These are phyloP conservation scores for Tolypocladium sp. DNA, from an alignment of 2,329 filamentous ascomycete species.

Conservation along the genomic window DNA sequence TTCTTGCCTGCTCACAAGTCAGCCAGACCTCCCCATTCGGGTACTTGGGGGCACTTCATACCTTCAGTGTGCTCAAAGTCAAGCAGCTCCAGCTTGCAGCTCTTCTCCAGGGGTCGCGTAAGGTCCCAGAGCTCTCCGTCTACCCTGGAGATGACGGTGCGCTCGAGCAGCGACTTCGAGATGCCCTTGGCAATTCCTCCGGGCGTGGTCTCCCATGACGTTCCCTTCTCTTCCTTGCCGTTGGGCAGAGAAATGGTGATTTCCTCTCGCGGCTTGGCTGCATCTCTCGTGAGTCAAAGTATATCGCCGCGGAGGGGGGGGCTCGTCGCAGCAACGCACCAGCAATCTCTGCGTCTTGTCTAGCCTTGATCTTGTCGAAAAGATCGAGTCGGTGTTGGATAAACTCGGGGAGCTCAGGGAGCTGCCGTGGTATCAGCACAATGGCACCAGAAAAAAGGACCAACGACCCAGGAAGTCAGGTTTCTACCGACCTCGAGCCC, in stretches of 20 bases:
- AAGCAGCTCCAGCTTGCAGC: constrained; percentile 75
- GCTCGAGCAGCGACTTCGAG: constrained; percentile 77
- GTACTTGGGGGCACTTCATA: background rate
- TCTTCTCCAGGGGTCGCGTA: constrained; percentile 79
- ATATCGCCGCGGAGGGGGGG: background rate
- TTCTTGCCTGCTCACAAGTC: constrained; percentile 54
- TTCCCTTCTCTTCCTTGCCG: constrained; percentile 63
- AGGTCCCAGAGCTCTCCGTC: constrained; percentile 88
- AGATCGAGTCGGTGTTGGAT: constrained; percentile 76
- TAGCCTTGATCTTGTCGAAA: constrained; percentile 81
- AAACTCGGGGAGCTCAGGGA: constrained; percentile 56
- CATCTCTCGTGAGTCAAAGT: constrained; percentile 20
- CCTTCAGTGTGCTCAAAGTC: constrained; percentile 56
- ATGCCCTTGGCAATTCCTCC: constrained; percentile 68
- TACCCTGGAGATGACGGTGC: constrained; percentile 77
- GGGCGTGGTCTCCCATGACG: constrained; percentile 87
- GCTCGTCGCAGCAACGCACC: constrained; percentile 17
- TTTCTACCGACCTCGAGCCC: constrained; percentile 35
- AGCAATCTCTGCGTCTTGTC: constrained; percentile 66
- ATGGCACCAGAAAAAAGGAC: constrained; percentile 24
- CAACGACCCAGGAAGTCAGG: constrained; percentile 5
- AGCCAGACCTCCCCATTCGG: background rate
- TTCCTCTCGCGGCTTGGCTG: constrained; percentile 57
- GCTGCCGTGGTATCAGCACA: constrained; percentile 16
- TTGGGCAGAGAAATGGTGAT: constrained; percentile 68